Evolutionary conservation across 805 yeast species (phyloP), one percentile per base, ranked within the genome.

Genomic region (Zygosaccharomyces rouxii): DNA sequence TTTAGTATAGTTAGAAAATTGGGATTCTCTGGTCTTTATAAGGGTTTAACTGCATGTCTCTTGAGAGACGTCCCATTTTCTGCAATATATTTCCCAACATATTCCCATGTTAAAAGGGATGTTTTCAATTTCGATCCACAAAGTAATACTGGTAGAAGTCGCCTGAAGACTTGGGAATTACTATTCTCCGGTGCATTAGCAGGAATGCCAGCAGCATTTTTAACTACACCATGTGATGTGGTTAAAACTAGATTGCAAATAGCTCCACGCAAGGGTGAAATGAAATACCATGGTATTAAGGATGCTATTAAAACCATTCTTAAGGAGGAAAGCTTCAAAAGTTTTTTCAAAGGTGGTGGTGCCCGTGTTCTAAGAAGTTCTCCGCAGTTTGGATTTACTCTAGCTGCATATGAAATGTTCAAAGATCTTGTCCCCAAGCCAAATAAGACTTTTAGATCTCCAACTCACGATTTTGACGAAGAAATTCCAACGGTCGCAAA

Each of bases 211-310:
- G 95, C 98, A 26, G 98, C 98, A 9, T 92, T 86, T 67, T 73
- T 90, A 56, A 92, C 99, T 1, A 92, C 99, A 0, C 99, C 99
- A 1, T 89, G 89, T 62, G 99, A 92, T 74, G 98, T 92, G 42
- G 86, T 94, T 60, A 92, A 92, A 72, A 92, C 99, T 3, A 83
- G 98, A 69, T 73, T 92, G 55, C 99, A 92, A 71, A 83, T 89
- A 51, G 95, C 83, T 65, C 76, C 88, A 5, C 81, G 84, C 53
- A 71, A 76, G 48, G 92, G 90, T 47, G 96, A 88, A 61, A 77
- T 86, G 13, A 78, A 78, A 40, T 92, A 92, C 71, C 75, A 68
- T 21, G 92, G 95, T 50, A 83, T 92, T 47, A 59, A 74, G 26
- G 90, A 89, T 69, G 95, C 97, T 19, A 85, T 84, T 38, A 67